These are phyloP conservation scores for Penicillium sp. DNA, from an alignment of 2,329 filamentous ascomycete genomes.

Conservation along the genomic window DNA sequence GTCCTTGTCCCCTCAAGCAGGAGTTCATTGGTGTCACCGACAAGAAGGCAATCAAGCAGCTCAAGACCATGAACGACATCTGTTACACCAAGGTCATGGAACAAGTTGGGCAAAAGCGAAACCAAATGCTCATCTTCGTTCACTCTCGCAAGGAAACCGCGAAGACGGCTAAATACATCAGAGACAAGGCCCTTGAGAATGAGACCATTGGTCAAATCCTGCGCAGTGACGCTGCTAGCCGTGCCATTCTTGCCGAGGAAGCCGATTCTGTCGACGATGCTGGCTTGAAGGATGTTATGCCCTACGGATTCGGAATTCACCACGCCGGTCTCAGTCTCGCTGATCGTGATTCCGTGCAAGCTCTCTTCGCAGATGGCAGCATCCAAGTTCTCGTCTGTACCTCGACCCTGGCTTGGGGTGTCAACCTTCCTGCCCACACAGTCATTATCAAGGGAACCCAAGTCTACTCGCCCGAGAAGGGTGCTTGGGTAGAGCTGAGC, in stretches of 20 bases:
- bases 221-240: conserved; percentile 85
- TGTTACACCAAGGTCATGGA: conserved; percentile 97
- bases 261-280: conserved; percentile 78
- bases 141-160: conserved; percentile 98
- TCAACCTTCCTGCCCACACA: conserved; percentile 95
- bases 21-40: conserved; percentile 98
- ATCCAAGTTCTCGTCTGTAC: conserved; percentile 97
- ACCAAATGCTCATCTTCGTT: conserved; percentile 99
- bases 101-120: conserved; percentile 87
- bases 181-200: conserved; percentile 94
- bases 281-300: conserved; percentile 89
- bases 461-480: conserved; percentile 97
- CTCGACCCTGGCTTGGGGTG: conserved; percentile 97
- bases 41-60: conserved; percentile 96
- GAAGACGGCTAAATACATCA: conserved; percentile 93
- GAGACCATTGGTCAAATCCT: conserved; percentile 97
- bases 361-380: conserved; percentile 85
- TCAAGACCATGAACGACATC: conserved; percentile 99
- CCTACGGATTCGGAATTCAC: conserved; percentile 97
- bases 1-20: conserved; percentile 91
- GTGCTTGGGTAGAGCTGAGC: conserved; percentile 96
- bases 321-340: conserved; percentile 95
- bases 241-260: conserved; percentile 84
- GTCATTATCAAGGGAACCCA: conserved; percentile 99
- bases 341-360: conserved; percentile 94